A percentile compares a stretch with the other conserved stretches of the same genome.
Evolutionary conservation across 2,329 filamentous ascomycete genomes (phyloP).

Genomic region (Beauveria rudraprayagi): DNA sequence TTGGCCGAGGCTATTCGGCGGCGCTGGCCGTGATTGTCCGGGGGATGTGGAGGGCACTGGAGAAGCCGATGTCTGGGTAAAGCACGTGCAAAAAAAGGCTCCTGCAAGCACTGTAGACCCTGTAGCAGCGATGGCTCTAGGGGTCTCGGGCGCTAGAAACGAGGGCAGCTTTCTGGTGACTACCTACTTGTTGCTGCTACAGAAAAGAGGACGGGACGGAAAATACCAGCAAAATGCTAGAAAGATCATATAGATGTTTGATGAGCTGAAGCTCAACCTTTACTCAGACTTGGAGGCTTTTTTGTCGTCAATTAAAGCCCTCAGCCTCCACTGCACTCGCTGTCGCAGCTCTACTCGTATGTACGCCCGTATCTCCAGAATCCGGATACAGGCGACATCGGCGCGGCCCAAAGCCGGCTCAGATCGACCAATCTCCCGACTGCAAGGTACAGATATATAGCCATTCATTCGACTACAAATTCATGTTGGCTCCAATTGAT

Average conservation of each 20-base stretch:
- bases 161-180: no score
- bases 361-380: conserved; percentile 8
- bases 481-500: not conserved
- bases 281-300: not conserved
- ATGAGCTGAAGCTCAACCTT: not conserved
- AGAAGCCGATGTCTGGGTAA: not conserved
- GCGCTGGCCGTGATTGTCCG: conserved; percentile 5
- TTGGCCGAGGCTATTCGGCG: conserved; percentile 8
- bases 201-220: not conserved
- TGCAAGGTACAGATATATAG: not conserved
- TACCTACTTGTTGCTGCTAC: no score
- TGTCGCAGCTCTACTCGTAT: not conserved
- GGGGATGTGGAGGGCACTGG: not conserved
- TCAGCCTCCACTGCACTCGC: not conserved
- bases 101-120: not conserved
- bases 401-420: not conserved
- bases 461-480: not conserved
- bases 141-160: not conserved
- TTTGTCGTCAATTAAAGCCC: not conserved
- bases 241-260: not conserved
- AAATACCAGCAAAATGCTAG: not conserved
- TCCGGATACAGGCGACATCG: conserved; percentile 9
- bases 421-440: not conserved
- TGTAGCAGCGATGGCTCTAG: not conserved
- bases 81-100: not conserved